These are phyloP conservation scores for Aspergillus ochraceus DNA, from an alignment of 2,329 filamentous ascomycete species.

Conservation along the genomic window DNA sequence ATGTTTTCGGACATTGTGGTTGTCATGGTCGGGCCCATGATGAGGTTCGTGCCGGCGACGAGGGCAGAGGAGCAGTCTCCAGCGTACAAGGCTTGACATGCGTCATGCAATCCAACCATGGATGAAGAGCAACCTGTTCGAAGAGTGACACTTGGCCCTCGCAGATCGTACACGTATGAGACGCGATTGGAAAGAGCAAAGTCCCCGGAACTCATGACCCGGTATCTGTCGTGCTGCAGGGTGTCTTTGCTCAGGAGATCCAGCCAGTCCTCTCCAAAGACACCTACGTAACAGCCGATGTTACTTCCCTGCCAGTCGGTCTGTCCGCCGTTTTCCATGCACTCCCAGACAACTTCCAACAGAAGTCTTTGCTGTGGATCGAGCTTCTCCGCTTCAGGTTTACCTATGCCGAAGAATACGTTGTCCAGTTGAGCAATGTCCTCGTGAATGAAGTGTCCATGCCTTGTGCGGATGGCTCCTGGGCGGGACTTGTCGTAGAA, in stretches of 20 bases:
- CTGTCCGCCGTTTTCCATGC: conserved; percentile 32
- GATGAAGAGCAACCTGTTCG: conserved; percentile 40
- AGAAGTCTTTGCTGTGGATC: conserved; percentile 36
- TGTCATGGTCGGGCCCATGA: conserved; percentile 29
- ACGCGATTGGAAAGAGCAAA: conserved; percentile 26
- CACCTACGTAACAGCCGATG: conserved; percentile 28
- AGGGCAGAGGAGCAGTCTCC: conserved; percentile 25
- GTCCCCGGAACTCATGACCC: conserved; percentile 15
- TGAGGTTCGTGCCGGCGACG: conserved; percentile 35
- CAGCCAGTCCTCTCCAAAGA: conserved; percentile 28
- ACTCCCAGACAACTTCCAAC: conserved; percentile 35
- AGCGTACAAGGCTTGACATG: conserved; percentile 24
- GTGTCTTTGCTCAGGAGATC: conserved; percentile 21
- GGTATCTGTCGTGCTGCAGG: conserved; percentile 16
- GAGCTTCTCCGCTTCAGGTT: conserved; percentile 22
- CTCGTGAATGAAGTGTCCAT: conserved; percentile 33
- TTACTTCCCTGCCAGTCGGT: conserved; percentile 30
- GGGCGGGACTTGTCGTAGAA: conserved; percentile 21
- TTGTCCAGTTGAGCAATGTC: conserved; percentile 27
- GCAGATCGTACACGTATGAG: conserved; percentile 25
- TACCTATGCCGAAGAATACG: conserved; percentile 28
- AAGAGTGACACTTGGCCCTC: conserved; percentile 26
- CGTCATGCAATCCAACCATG: conserved; percentile 29
- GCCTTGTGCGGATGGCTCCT: conserved; percentile 8
- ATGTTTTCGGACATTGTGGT: conserved; percentile 31